Percentiles rank a stretch among this genome's conserved stretches.
Conservation (phyloP, 805 yeast genomes). For the Yarrowia divulgata region DNA sequence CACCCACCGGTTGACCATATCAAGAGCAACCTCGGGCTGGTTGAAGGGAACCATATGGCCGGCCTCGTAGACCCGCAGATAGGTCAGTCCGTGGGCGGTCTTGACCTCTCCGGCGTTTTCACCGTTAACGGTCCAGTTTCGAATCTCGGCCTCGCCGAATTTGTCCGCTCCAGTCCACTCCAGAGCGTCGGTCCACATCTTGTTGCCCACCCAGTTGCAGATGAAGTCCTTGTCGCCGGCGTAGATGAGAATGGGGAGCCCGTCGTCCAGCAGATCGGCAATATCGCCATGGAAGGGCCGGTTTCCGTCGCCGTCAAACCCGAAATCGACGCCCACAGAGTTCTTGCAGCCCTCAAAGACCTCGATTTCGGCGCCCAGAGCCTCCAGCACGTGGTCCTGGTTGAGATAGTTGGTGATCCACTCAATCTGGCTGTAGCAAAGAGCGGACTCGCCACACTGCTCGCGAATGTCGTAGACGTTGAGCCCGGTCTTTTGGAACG, state of each 20-base stretch:
- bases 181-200: constrained; percentile 79
- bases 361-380: constrained; percentile 87
- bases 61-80: constrained; percentile 83
- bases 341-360: constrained; percentile 55
- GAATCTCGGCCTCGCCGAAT: constrained; percentile 55
- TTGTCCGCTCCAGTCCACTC: constrained; percentile 69
- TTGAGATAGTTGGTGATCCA: constrained; percentile 80
- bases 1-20: constrained; percentile 87
- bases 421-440: constrained; percentile 78
- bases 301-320: constrained; percentile 90
- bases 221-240: constrained; percentile 97
- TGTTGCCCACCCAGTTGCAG: constrained; percentile 96
- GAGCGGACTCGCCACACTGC: constrained; percentile 51
- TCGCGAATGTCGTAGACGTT: constrained; percentile 71
- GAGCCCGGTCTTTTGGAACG: constrained; percentile 65
- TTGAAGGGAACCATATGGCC: constrained; percentile 97
- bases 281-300: constrained; percentile 82
- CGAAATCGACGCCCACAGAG: constrained; percentile 79
- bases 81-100: constrained; percentile 74
- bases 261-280: constrained; percentile 70
- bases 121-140: constrained; percentile 51
- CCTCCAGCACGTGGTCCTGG: constrained; percentile 70
- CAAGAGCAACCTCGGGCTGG: constrained; percentile 79
- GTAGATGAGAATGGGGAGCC: constrained; percentile 82
- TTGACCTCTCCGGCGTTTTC: constrained; percentile 77